Evolutionary conservation across 2,329 filamentous ascomycete species (phyloP), one percentile per base, ranked within the genome.

Genomic region (Aureobasidium musti): DNA sequence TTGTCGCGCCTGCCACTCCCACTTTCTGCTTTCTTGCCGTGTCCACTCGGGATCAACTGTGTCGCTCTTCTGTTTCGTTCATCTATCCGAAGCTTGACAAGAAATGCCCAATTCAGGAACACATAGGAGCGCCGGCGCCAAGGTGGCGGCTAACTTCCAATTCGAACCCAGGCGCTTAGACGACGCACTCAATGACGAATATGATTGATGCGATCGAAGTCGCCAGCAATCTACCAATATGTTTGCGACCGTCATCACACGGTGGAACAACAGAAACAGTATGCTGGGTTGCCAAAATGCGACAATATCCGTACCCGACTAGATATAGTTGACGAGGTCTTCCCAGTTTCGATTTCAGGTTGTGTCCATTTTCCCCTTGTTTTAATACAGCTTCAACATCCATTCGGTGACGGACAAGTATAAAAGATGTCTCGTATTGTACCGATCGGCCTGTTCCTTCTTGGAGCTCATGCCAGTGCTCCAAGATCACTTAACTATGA

Each of bases 401-500:
- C 26, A 52, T 2, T 33, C 26, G 14, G 26, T 28, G 45, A 26
- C 17, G 3, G 13, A 2, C 52, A 13, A 19, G n/a, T n/a, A 2
- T 17, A 14, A 4, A 21, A 30, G 5, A 59, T 59, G 54, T 19
- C 21, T 37, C 14, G 2, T 14, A 3, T 59, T 4, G 8, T 59
- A 13, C 19, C 33, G 23, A 21, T 45, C 8, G 11, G 8, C 19
- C 3, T 59, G 4, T 59, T 59, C 26, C 7, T 17, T 39, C 21
- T 45, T 10, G 26, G 37, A 21, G 39, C 26, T 21, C 17, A 30
- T 14, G 54, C 54, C 3, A 33, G 39, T 45, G 37, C 30, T 50
- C 57, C 57, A 21, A 49, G 57, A n/a, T 41, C 57, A 23, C 43
- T 61, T 11, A 37, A 39, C 17, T 50, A 49, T 19, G 33, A 30